These are phyloP conservation scores for Trichoderma aggressivum DNA, from an alignment of 2,329 filamentous ascomycete genomes.

Conservation along the genomic window DNA sequence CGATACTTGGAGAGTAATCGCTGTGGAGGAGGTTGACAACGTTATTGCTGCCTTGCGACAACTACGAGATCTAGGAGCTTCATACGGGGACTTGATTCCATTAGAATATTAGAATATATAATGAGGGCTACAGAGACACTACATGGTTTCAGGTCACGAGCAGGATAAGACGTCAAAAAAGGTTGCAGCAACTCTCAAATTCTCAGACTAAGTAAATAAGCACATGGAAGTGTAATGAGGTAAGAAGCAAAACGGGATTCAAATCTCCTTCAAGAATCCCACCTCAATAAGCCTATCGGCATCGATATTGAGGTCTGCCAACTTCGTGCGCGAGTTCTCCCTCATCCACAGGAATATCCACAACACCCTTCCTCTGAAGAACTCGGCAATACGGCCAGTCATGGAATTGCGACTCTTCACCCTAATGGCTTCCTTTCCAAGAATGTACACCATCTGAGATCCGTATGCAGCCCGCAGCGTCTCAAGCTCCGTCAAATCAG, in stretches of 20 bases:
- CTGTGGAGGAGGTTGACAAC: background rate
- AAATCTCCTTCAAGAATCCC: constrained; percentile 67
- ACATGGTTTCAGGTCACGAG: background rate
- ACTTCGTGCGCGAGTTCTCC: constrained; percentile 64
- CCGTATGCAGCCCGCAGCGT: constrained; percentile 43
- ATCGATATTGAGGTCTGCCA: constrained; percentile 52
- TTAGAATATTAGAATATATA: background rate
- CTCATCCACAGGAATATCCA: constrained; percentile 60
- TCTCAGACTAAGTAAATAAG: background rate
- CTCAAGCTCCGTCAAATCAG: constrained; percentile 40
- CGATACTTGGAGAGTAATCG: background rate
- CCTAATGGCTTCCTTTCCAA: constrained; percentile 60
- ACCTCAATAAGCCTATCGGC: constrained; percentile 63
- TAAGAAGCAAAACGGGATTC: background rate
- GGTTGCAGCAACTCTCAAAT: background rate
- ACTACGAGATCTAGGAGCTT: background rate
- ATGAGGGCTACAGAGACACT: background rate
- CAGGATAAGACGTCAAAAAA: background rate
- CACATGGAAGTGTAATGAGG: background rate
- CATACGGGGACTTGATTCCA: too few species aligned
- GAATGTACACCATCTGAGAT: constrained; percentile 52
- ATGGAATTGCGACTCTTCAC: constrained; percentile 40
- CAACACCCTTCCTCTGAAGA: constrained; percentile 47
- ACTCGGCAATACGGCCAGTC: constrained; percentile 23
- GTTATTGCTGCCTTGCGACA: background rate